Conservation (phyloP, 441 rosid genomes). For the Pelargonium myrrhifolium region DNA sequence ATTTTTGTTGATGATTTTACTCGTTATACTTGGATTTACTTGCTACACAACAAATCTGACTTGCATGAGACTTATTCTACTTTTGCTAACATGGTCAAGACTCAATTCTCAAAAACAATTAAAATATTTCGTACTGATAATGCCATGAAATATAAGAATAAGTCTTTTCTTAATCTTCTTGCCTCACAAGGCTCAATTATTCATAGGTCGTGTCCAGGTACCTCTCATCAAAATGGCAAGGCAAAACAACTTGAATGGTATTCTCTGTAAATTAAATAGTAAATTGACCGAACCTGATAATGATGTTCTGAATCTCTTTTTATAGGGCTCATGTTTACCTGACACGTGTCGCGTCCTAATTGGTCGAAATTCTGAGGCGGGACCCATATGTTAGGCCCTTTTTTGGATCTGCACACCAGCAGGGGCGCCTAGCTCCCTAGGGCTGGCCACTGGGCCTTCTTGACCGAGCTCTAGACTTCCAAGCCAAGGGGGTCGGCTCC, state of each 20-base stretch:
- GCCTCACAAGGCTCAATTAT: not conserved
- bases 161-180: not conserved
- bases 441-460: too few species aligned
- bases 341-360: too few species aligned
- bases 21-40: slow-evolving; percentile 10
- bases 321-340: too few species aligned
- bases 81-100: slow-evolving; percentile 11
- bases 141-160: not conserved
- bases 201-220: slow-evolving; percentile 11
- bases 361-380: too few species aligned
- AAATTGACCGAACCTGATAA: too few species aligned
- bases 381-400: too few species aligned
- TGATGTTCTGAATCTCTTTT: too few species aligned
- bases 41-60: slow-evolving; percentile 1
- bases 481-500: too few species aligned
- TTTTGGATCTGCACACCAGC: too few species aligned
- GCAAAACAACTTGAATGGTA: slow-evolving; percentile 1
- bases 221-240: slow-evolving; percentile 19
- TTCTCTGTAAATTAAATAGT: too few species aligned
- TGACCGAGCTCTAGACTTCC: too few species aligned
- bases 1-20: slow-evolving; percentile 12
- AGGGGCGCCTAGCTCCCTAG: too few species aligned
- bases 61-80: not conserved
- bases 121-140: not conserved
- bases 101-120: not conserved